phyloP scores from a whole-genome alignment of 2,329 filamentous ascomycete species.

The Intubia oerlemansii region DNA sequence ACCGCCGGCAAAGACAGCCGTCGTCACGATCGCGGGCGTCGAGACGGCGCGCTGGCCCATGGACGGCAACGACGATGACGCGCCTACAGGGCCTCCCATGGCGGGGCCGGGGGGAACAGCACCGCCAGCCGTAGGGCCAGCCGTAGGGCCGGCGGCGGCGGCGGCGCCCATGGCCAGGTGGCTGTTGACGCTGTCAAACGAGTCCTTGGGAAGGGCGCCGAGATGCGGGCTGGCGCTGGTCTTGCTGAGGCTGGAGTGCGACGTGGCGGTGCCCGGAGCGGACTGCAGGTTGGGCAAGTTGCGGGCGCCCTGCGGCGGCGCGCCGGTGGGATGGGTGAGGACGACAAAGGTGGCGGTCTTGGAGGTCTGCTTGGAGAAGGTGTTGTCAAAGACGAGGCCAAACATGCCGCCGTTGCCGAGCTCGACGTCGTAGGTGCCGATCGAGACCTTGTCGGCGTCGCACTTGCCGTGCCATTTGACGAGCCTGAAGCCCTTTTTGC shows the following conservation, averaged over 20 bases:
- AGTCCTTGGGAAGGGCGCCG: constrained; percentile 22
- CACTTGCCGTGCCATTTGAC: constrained; percentile 86
- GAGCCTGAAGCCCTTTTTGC: constrained; percentile 44
- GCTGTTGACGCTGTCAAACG: constrained; percentile 39
- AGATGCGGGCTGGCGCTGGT: constrained; percentile 17
- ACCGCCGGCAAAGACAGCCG: no score
- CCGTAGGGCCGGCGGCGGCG: constrained; percentile 7
- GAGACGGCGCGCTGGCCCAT: background rate
- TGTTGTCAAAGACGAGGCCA: constrained; percentile 94
- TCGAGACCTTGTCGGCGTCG: constrained; percentile 86
- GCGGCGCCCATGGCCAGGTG: constrained; percentile 25
- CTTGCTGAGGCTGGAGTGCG: constrained; percentile 28
- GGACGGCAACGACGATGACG: no score
- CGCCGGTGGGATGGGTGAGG: constrained; percentile 74
- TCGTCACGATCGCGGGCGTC: no score
- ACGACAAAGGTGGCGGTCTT: constrained; percentile 92
- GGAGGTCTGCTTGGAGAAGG: constrained; percentile 84
- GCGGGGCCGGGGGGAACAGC: no score
- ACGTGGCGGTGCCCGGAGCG: constrained; percentile 18
- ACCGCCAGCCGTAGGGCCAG: no score
- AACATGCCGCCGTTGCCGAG: constrained; percentile 72
- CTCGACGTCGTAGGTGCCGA: constrained; percentile 68
- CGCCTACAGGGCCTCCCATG: no score
- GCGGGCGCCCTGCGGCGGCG: constrained; percentile 52
- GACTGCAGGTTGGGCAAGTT: constrained; percentile 40